These are phyloP conservation scores for Ogataea hybrid DNA, from an alignment of 1,139 yeast species.

Conservation along the genomic window DNA sequence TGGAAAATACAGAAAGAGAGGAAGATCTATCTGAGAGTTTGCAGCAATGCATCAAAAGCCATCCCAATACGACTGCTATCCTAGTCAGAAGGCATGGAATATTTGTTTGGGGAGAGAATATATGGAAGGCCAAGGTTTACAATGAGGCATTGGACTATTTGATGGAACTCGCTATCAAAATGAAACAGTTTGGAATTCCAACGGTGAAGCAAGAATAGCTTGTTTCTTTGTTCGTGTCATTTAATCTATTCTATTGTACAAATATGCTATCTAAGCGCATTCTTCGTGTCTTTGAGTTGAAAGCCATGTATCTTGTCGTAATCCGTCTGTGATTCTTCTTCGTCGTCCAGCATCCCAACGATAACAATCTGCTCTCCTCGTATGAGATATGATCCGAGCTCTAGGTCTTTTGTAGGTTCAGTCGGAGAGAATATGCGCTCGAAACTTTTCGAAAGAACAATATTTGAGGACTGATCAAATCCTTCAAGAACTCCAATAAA, in stretches of 20 bases:
- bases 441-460: constrained; percentile 59
- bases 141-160: constrained; percentile 92
- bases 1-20: constrained; percentile 87
- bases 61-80: constrained; percentile 82
- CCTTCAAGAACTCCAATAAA: constrained; percentile 73
- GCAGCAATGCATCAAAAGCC: constrained; percentile 57
- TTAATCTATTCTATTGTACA: constrained; percentile 5
- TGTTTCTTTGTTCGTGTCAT: not conserved
- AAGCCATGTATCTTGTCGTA: constrained; percentile 49
- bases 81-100: constrained; percentile 92
- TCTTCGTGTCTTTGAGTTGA: constrained; percentile 36
- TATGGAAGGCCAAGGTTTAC: constrained; percentile 90
- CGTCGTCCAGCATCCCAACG: constrained; percentile 67
- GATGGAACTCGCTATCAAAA: constrained; percentile 78
- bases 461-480: constrained; percentile 76
- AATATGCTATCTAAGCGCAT: constrained; percentile 32
- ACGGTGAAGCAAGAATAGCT: constrained; percentile 29
- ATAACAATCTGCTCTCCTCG: constrained; percentile 85
- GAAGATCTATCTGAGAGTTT: constrained; percentile 76
- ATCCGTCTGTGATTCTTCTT: constrained; percentile 46
- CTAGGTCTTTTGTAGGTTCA: constrained; percentile 50
- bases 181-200: constrained; percentile 63
- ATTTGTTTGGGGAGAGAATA: constrained; percentile 91
- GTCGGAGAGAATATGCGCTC: constrained; percentile 50
- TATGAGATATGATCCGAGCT: constrained; percentile 63